phyloP scores from a whole-genome alignment of 129 eudicot genomes.

The Heracleum sosnowskyi region DNA sequence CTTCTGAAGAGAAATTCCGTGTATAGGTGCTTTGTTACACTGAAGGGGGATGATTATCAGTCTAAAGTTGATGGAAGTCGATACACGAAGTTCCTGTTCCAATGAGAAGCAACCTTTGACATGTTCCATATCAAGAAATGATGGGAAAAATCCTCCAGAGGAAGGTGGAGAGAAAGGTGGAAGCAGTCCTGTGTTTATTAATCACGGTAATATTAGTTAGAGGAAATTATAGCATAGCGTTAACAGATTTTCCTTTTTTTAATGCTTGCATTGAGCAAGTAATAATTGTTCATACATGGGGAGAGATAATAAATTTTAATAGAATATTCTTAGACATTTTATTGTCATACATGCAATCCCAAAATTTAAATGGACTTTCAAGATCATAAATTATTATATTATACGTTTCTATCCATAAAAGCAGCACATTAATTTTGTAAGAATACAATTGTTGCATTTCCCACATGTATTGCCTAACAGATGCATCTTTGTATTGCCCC shows the following conservation, averaged over 20 bases:
- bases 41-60: slow-evolving; percentile 27
- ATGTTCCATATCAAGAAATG: slow-evolving; percentile 23
- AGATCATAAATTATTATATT: not conserved
- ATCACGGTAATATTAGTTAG: slow-evolving; percentile 40
- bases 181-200: slow-evolving; percentile 34
- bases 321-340: not conserved
- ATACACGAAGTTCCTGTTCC: slow-evolving; percentile 24
- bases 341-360: not conserved
- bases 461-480: not conserved
- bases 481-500: not conserved
- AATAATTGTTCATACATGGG: not conserved
- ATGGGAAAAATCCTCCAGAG: slow-evolving; percentile 33
- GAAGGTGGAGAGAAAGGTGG: slow-evolving; percentile 27
- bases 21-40: slow-evolving; percentile 5
- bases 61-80: slow-evolving; percentile 39
- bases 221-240: not conserved
- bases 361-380: not conserved
- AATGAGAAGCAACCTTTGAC: slow-evolving; percentile 39
- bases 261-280: not conserved
- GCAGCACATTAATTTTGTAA: not conserved
- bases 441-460: not conserved
- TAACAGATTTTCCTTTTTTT: not conserved
- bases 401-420: not conserved
- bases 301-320: not conserved
- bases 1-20: slow-evolving; percentile 1